Percentiles rank a stretch among this genome's conserved stretches.
These are phyloP conservation scores for Aspergillus sp. DNA, from an alignment of 2,329 filamentous ascomycete genomes.

Conservation along the genomic window DNA sequence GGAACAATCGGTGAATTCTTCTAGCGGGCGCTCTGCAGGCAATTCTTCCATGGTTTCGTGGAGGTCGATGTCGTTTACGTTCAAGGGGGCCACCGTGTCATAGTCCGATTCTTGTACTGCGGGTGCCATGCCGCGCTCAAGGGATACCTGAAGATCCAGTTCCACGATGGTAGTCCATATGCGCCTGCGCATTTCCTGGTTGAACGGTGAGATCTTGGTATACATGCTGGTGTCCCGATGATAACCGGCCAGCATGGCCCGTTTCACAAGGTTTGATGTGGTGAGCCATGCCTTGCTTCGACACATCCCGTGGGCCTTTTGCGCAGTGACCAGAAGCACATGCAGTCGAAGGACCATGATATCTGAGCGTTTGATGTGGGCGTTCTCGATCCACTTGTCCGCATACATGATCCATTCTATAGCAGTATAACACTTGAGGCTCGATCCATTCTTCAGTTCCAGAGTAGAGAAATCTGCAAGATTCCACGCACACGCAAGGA, in stretches of 20 bases:
- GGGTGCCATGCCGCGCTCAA: slow-evolving; percentile 57
- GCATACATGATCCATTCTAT: slow-evolving; percentile 83
- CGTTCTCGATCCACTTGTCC: slow-evolving; percentile 81
- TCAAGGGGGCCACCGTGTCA: slow-evolving; percentile 50
- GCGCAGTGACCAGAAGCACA: slow-evolving; percentile 52
- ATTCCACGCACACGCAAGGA: slow-evolving; percentile 42
- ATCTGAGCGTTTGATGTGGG: slow-evolving; percentile 58
- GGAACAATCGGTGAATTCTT: slow-evolving; percentile 38
- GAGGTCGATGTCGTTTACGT: slow-evolving; percentile 53
- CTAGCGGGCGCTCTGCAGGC: slow-evolving; percentile 29
- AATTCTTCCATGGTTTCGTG: slow-evolving; percentile 31
- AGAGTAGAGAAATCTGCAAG: slow-evolving; percentile 30
- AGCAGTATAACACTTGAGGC: slow-evolving; percentile 32
- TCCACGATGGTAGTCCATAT: slow-evolving; percentile 60
- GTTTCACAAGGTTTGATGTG: slow-evolving; percentile 51
- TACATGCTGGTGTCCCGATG: slow-evolving; percentile 44
- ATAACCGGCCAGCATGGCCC: slow-evolving; percentile 55
- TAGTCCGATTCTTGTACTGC: slow-evolving; percentile 44
- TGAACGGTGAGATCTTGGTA: slow-evolving; percentile 37
- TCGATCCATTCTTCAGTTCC: slow-evolving; percentile 27
- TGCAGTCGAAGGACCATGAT: slow-evolving; percentile 52
- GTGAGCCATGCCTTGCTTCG: slow-evolving; percentile 56
- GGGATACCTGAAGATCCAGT: slow-evolving; percentile 55
- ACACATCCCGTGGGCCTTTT: slow-evolving; percentile 52
- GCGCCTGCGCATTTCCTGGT: slow-evolving; percentile 51